Base-by-base conservation (phyloP, 306 rosid genomes). In the Phaseolus lunatus region DNA sequence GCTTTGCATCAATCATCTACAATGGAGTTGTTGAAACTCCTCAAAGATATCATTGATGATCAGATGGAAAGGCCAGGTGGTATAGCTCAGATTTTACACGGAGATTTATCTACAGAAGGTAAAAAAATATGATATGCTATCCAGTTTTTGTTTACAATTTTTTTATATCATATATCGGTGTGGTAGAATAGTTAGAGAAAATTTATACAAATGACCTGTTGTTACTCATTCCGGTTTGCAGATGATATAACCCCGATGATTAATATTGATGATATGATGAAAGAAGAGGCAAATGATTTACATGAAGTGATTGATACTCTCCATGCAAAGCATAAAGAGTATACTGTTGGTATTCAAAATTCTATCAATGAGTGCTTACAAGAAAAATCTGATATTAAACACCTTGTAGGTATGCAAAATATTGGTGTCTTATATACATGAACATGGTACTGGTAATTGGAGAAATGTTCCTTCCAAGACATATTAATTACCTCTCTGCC, bases 211-310 rank as follows among this genome's bases (percentile, higher is more conserved):
- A 71, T 47, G 20, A 72, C 74, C 45, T 81, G 53, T 79, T 72
- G 49, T 84, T 70, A 59, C 56, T 81, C 37, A 19, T 84, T 80
- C 19, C 81, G 74, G 79, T 82, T 74, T 82, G 80, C 92, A 95
- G 98, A 88, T 85, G 90, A 87, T 75, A 70, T 88, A 73, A 59
- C 84, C 39, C 90, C 79, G 35, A 81, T 89, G 80, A 86, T 93
- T 56, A 92, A 85, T 89, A 87, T 95, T 79, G 98, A 89, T 71
- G 91, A 89, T 76, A 86, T 92, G 93, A 83, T 80, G 82, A 83
- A 89, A 84, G 87, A 87, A 85, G 98, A 95, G 87, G 89, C 88
- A 53, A 56, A 75, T 65, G 82, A 83, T 73, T 86, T 95, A 33
- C 76, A 58, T 12, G 81, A 88, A 82, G 89, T 80, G 56, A 87